phyloP scores from a whole-genome alignment of 73 alveolate genomes.

The Tetrahymena malaccensis region DNA sequence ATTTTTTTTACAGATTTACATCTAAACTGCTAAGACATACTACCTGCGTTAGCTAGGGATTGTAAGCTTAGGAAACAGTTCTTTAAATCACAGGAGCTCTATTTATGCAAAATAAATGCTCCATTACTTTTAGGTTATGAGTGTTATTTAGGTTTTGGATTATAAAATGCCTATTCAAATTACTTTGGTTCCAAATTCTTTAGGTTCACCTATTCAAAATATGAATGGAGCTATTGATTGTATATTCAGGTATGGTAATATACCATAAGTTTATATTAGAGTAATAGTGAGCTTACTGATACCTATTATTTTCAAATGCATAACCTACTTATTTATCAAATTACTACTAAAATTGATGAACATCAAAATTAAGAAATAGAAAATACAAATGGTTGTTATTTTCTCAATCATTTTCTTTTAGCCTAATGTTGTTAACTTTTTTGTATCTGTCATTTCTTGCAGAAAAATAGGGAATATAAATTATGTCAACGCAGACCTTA shows the following conservation, averaged over 20 bases:
- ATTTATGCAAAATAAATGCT: background rate
- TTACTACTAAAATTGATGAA: background rate
- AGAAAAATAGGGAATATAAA: background rate
- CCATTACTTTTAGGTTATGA: background rate
- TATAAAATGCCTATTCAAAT: background rate
- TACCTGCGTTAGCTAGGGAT: background rate
- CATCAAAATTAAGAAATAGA: background rate
- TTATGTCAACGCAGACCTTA: background rate
- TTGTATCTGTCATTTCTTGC: background rate
- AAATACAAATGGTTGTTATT: background rate
- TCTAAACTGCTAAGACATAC: background rate
- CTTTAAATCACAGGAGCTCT: background rate
- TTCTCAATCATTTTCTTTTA: background rate
- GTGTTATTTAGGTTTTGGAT: background rate
- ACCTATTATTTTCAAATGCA: background rate
- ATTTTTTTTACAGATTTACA: background rate
- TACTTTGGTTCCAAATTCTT: background rate
- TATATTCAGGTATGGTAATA: background rate
- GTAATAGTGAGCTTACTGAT: background rate
- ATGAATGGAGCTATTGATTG: background rate
- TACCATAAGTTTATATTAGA: background rate
- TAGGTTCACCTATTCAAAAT: background rate
- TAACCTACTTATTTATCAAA: background rate
- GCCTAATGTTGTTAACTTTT: background rate
- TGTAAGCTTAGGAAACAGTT: background rate